Conservation (phyloP, 306 rosid species). For the Morella rubra region DNA sequence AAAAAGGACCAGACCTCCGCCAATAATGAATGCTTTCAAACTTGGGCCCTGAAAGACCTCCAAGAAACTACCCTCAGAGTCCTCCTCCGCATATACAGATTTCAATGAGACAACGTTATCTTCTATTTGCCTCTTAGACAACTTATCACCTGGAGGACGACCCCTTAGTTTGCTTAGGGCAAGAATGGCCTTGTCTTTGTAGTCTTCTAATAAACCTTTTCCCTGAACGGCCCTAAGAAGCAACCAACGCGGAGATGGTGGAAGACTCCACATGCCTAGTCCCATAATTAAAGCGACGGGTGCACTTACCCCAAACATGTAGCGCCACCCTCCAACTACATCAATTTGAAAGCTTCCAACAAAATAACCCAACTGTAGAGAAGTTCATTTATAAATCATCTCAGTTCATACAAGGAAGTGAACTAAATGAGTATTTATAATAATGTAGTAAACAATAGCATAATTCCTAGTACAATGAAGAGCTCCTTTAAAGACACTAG, state of each 20-base stretch:
- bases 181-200: constrained; percentile 64
- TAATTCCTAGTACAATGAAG: constrained; percentile 92
- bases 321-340: constrained; percentile 88
- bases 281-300: constrained; percentile 85
- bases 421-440: constrained; percentile 14
- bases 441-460: constrained; percentile 50
- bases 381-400: constrained; percentile 23
- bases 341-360: constrained; percentile 85
- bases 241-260: constrained; percentile 92
- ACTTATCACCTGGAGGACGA: constrained; percentile 68
- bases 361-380: constrained; percentile 80
- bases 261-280: constrained; percentile 79
- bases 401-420: constrained; percentile 19
- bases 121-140: constrained; percentile 81
- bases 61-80: constrained; percentile 74
- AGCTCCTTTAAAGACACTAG: constrained; percentile 89
- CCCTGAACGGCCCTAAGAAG: constrained; percentile 97
- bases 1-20: constrained; percentile 94
- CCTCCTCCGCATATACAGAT: constrained; percentile 68
- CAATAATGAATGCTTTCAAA: constrained; percentile 83
- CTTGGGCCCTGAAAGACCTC: constrained; percentile 94
- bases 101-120: constrained; percentile 68
- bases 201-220: constrained; percentile 65
- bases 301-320: constrained; percentile 86
- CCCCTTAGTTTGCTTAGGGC: constrained; percentile 83